Percentiles rank a stretch among this genome's conserved stretches.
These are phyloP conservation scores for Myxozyma mucilagina DNA, from an alignment of 805 yeast species.

Conservation along the genomic window DNA sequence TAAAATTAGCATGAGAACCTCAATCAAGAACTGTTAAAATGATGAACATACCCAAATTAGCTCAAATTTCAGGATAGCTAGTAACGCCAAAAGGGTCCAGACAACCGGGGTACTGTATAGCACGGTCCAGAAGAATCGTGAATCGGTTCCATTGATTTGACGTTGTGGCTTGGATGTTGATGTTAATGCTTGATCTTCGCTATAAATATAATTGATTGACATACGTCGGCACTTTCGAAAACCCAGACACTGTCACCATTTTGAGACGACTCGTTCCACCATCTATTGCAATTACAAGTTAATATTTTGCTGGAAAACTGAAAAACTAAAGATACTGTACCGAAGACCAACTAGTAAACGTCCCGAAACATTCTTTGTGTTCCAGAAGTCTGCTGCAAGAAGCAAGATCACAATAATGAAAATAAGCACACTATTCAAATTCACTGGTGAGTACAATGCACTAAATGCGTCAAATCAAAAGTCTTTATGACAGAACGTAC, in stretches of 20 bases:
- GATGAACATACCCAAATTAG: slow-evolving; percentile 50
- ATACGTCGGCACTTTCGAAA: slow-evolving; percentile 73
- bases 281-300: slow-evolving; percentile 45
- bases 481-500: slow-evolving; percentile 34
- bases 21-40: background rate
- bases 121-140: slow-evolving; percentile 82
- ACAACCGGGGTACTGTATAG: slow-evolving; percentile 71
- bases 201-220: slow-evolving; percentile 15
- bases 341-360: slow-evolving; percentile 80
- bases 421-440: slow-evolving; percentile 53
- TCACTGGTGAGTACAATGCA: background rate
- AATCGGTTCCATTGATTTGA: slow-evolving; percentile 84
- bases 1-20: background rate
- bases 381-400: slow-evolving; percentile 90
- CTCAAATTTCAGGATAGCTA: slow-evolving; percentile 78
- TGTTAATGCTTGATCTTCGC: background rate
- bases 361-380: slow-evolving; percentile 87
- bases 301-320: background rate
- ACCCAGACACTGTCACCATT: slow-evolving; percentile 79
- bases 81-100: slow-evolving; percentile 72
- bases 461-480: background rate
- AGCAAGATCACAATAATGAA: slow-evolving; percentile 76
- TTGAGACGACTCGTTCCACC: slow-evolving; percentile 90
- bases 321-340: slow-evolving; percentile 1
- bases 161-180: slow-evolving; percentile 43